phyloP scores from a whole-genome alignment of 2,329 filamentous ascomycete genomes.

The Eutypella sp. region DNA sequence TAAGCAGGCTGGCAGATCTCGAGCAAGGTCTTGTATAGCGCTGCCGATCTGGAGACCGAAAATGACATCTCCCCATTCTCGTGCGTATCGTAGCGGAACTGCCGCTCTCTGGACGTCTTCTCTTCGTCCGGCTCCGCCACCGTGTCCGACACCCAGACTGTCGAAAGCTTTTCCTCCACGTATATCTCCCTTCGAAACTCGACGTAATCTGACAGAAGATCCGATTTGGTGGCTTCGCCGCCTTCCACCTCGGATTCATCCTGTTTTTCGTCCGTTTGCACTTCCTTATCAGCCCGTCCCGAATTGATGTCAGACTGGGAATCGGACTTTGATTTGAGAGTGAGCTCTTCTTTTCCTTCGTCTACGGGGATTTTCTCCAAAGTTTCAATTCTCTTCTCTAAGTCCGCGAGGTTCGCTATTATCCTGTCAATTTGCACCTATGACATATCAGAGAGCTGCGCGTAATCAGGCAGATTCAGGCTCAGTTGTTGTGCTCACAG shows the following conservation, averaged over 20 bases:
- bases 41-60: neutral
- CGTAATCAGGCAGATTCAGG: no score
- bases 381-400: conserved; percentile 1
- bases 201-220: neutral
- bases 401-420: neutral
- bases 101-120: neutral
- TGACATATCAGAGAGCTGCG: no score
- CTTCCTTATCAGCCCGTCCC: no score
- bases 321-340: no score
- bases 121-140: no score
- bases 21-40: neutral
- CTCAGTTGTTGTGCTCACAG: no score
- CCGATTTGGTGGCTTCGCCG: neutral
- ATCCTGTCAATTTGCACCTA: conserved; percentile 3
- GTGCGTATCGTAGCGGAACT: neutral
- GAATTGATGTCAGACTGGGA: no score
- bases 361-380: neutral
- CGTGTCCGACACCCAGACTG: no score
- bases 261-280: neutral
- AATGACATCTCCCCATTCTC: neutral
- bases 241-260: neutral
- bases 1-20: neutral
- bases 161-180: no score
- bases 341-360: neutral
- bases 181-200: neutral